Percentiles rank a stretch among this genome's conserved stretches.
Evolutionary conservation across 2,329 filamentous ascomycete genomes (phyloP).

Genomic region (Clarireedia hainanense): DNA sequence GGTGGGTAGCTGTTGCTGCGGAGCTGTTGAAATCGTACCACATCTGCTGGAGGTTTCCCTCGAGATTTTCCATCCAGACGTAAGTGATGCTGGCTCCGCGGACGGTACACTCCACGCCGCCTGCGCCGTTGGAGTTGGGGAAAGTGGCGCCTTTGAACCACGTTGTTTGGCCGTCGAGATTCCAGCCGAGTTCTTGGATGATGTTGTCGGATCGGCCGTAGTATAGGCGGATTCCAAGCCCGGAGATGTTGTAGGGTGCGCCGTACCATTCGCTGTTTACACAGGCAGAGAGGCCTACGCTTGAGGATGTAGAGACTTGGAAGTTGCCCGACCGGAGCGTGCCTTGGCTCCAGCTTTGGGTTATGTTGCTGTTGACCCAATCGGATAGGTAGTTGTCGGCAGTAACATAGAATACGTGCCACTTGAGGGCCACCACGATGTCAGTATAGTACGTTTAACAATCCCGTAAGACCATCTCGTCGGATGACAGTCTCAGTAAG

Average conservation of each 20-base stretch:
- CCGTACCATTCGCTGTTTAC: neutral
- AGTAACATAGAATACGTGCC: neutral
- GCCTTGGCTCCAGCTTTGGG: neutral
- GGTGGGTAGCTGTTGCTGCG: neutral
- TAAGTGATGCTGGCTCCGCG: neutral
- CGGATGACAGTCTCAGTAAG: too few species aligned
- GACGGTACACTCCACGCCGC: neutral
- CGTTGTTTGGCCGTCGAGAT: neutral
- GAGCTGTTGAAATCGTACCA: neutral
- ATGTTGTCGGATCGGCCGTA: neutral
- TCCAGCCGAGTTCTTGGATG: neutral
- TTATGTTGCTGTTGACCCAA: slow-evolving; percentile 1
- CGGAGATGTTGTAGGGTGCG: neutral
- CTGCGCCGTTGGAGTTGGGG: neutral
- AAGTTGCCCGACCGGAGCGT: neutral
- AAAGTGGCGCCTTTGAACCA: neutral
- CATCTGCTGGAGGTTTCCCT: neutral
- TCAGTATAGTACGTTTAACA: neutral
- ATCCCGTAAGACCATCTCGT: too few species aligned
- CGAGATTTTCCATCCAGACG: neutral
- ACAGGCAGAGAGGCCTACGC: neutral
- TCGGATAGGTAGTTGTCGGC: neutral
- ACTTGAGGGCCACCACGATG: neutral
- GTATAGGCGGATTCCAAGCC: neutral
- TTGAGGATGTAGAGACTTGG: neutral